Conservation (phyloP, 352 stramenopile genomes). For the Phytophthora pistaciae region DNA sequence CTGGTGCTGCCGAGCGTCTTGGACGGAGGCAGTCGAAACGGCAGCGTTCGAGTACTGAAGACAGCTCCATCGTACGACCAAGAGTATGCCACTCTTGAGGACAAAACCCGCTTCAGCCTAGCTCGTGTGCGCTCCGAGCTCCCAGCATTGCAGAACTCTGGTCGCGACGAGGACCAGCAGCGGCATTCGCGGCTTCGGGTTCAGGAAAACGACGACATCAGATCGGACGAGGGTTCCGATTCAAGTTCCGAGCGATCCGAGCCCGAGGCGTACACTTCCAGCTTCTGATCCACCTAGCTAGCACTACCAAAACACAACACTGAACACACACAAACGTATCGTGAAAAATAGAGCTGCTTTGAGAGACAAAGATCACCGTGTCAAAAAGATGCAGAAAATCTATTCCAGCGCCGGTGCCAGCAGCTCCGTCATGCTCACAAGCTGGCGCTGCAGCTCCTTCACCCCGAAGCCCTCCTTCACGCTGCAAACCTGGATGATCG, state of each 20-base stretch:
- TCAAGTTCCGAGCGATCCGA: constrained; percentile 35
- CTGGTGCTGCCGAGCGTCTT: constrained; percentile 32
- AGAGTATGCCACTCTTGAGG: constrained; percentile 7
- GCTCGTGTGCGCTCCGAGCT: constrained; percentile 39
- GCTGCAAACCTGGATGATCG: constrained; percentile 82
- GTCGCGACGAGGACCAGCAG: constrained; percentile 24
- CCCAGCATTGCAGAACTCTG: constrained; percentile 24
- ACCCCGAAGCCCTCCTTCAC: constrained; percentile 83
- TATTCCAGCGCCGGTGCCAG: constrained; percentile 24
- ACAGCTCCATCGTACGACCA: constrained; percentile 31
- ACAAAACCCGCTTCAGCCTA: constrained; percentile 26
- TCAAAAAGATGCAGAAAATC: not conserved
- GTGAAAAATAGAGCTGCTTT: constrained; percentile 23
- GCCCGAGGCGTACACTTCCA: constrained; percentile 41
- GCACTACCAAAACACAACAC: not conserved
- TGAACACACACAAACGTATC: constrained; percentile 2
- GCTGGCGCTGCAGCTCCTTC: constrained; percentile 79
- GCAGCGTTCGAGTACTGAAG: constrained; percentile 23
- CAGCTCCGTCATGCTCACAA: constrained; percentile 70
- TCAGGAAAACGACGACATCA: constrained; percentile 35
- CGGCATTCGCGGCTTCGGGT: constrained; percentile 6
- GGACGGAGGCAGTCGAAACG: constrained; percentile 9
- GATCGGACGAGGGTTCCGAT: constrained; percentile 29
- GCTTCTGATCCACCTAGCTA: constrained; percentile 27
- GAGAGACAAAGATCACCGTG: not conserved